Base-by-base conservation (phyloP, 2,329 filamentous ascomycete genomes). In the Colletotrichum cuscutae region DNA sequence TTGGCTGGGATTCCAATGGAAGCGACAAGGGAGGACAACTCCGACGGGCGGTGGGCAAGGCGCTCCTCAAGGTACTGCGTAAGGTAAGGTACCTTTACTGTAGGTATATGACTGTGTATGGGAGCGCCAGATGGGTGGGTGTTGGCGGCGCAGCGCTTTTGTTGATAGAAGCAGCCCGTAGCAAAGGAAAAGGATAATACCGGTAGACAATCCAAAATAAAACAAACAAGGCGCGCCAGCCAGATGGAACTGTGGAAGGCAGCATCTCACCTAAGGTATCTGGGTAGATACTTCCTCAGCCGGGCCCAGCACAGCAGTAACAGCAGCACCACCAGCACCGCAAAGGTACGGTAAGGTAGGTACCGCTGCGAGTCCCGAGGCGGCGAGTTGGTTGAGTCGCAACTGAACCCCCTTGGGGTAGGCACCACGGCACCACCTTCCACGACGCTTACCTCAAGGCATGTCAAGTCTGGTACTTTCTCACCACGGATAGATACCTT, bases 1-100 rank as follows among this genome's bases (percentile, higher is more conserved):
- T 53, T 69, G 11, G 42, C 59, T 72, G 70, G 65, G 65, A 72
- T 69, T 11, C 65, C 37, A 68, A 71, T 52, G 37, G 15, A 7
- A 42, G 15, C 37, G 52, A 71, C 61, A 61, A 68, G 42, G 42
- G 42, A 49, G 24, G 24, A 9, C 35, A 26, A 42, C 26, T 11
- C 24, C 22, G 22, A 35, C 32, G 32, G 32, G 32, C 32, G 12
- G 32, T 35, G 32, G 32, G 32, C 11, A 35, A 35, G 32, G 32
- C 12, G 12, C 32, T 35, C 32, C 32, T 12, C 32, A 35, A 35
- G 32, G 32, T 35, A 35, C 32, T 35, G 11, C 32, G 32, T 35
- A 35, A 12, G 11, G 11, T 35, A 35, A 35, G 32, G 32, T 35
- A 35, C 32, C 32, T 35, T 35, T 32, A 32, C 30, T 32, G 30